Evolutionary conservation across 2,329 filamentous ascomycete species (phyloP).

Genomic region (Aphanocladium album): DNA sequence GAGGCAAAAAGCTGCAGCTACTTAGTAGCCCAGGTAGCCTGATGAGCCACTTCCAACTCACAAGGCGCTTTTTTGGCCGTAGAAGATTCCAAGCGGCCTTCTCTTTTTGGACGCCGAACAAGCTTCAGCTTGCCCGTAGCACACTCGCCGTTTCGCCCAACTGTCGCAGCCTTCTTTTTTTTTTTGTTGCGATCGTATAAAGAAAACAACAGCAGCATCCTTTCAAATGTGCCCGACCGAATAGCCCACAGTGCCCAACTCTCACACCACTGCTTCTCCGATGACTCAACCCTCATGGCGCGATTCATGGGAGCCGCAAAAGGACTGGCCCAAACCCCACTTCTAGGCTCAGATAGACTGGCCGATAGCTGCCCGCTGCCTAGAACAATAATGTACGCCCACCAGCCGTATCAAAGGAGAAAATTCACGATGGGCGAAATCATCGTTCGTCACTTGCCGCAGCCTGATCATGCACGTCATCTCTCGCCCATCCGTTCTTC

Average conservation of each 20-base stretch:
- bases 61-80: background rate
- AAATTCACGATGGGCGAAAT: background rate
- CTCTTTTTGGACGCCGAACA: background rate
- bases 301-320: conserved; percentile 1
- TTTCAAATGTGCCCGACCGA: background rate
- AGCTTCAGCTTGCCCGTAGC: background rate
- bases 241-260: background rate
- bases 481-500: background rate
- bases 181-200: no score
- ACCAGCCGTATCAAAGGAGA: background rate
- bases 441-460: background rate
- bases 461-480: background rate
- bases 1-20: background rate
- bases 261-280: background rate
- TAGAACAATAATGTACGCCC: background rate
- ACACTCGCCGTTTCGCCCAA: background rate
- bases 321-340: background rate
- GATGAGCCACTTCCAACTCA: background rate
- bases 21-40: background rate
- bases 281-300: conserved; percentile 3
- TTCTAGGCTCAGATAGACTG: background rate
- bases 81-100: background rate
- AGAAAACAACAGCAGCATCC: background rate
- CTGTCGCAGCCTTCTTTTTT: background rate
- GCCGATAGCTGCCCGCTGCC: background rate